Base-by-base conservation (phyloP, 2,329 filamentous ascomycete species). In the Sclerotinia sclerotiorum region DNA sequence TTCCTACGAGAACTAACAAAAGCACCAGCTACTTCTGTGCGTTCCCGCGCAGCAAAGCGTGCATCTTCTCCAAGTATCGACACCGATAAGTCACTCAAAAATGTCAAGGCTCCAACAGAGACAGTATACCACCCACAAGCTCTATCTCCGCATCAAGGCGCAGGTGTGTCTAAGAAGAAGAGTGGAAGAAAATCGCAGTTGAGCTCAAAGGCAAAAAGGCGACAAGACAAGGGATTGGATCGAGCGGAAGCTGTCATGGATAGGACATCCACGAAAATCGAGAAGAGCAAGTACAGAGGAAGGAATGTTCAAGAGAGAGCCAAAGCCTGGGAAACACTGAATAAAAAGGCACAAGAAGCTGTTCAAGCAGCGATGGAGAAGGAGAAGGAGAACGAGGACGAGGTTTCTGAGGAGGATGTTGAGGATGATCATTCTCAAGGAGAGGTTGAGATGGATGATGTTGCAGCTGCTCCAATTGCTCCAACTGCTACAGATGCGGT, bases 1-100 rank as follows among this genome's bases (percentile, higher is more conserved):
- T 24, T 58, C n/a, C 27, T 5, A 24, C n/a, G 3, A 51, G 21
- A 8, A 32, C 24, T 67, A n/a, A 67, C 19, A 52, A 32, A 42
- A 24, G 27, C 3, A 17, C 6, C 66, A 77, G 76, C 66, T 81
- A 67, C 82, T 83, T 91, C 90, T 5, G 79, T 87, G 69, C 90
- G 89, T 81, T 94, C 91, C 65, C 89, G 91, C 72, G 90, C 90
- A 69, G 90, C 90, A 52, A 87, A 90, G 76, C 88, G 91, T 72
- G 90, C 88, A 58, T 87, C 87, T 21, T 90, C 89, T 5, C 89
- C 90, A 35, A 83, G 87, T 74, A 88, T 92, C 79, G 81, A 91
- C 79, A 85, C 86, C 55, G 89, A 92, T 82, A 91, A 91, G 79
- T 90, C 88, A 8, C 82, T 91, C 29, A 90, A 90, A 76, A 81